Conservation (phyloP, 129 eudicot genomes). For the Tagetes erecta region DNA sequence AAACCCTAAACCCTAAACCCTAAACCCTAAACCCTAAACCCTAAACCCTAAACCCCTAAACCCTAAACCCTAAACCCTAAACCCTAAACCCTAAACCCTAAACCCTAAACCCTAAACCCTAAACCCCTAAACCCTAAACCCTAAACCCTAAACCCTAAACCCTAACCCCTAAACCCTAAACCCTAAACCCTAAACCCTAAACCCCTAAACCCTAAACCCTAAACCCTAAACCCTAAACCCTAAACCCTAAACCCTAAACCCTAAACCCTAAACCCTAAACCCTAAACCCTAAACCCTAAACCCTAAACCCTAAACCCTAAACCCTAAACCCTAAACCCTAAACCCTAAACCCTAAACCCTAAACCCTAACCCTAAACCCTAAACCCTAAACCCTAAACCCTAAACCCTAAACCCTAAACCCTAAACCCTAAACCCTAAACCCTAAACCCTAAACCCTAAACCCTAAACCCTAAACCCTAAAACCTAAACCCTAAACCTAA, state of each 20-base stretch:
- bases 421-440: constrained; percentile 9
- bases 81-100: neutral
- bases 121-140: too few relatives aligned
- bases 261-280: too few relatives aligned
- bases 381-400: neutral
- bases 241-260: neutral
- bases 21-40: constrained; percentile 9
- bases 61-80: constrained; percentile 7
- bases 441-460: too few relatives aligned
- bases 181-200: neutral
- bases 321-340: neutral
- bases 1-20: constrained; percentile 6
- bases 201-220: neutral
- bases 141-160: too few relatives aligned
- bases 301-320: neutral
- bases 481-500: constrained; percentile 1
- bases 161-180: neutral
- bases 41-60: constrained; percentile 6
- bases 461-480: constrained; percentile 4
- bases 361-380: neutral
- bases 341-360: neutral
- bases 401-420: too few relatives aligned
- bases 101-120: too few relatives aligned
- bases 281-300: too few relatives aligned
- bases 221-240: neutral